Conservation (phyloP, 805 yeast genomes). For the Spathaspora boniae region DNA sequence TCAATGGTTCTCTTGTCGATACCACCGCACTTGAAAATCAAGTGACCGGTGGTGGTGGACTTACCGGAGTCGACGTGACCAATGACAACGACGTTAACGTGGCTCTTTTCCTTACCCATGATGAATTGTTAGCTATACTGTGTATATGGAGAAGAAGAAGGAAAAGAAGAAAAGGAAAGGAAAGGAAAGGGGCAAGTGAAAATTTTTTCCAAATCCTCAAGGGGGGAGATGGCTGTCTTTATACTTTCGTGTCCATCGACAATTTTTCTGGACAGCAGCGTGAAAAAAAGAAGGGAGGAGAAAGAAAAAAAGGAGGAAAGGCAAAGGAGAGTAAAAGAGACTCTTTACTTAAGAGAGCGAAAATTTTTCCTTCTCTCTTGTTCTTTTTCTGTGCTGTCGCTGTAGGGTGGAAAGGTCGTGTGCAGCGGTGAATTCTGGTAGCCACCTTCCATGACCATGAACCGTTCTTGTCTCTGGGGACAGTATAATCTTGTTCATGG, state of each 20-base stretch:
- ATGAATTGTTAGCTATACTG: conserved; percentile 41
- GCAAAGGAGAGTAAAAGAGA: conserved; percentile 1
- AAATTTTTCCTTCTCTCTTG: too few relatives aligned
- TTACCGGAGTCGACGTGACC: conserved; percentile 98
- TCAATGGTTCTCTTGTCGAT: conserved; percentile 97
- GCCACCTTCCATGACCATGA: too few relatives aligned
- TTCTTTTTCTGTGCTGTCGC: neutral
- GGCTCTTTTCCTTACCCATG: conserved; percentile 93
- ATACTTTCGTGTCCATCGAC: conserved; percentile 4
- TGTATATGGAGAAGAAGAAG: conserved; percentile 18
- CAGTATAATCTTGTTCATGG: too few relatives aligned
- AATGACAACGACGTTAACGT: conserved; percentile 99
- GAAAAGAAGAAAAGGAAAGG: conserved; percentile 8
- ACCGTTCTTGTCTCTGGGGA: too few relatives aligned
- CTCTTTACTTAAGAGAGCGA: too few relatives aligned
- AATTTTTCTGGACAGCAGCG: neutral
- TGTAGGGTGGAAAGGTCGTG: conserved; percentile 1
- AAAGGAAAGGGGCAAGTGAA: conserved; percentile 6
- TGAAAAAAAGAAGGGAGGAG: neutral
- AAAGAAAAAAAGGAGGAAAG: conserved; percentile 1
- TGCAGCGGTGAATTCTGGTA: too few relatives aligned
- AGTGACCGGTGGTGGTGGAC: conserved; percentile 98
- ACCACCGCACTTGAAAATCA: conserved; percentile 99
- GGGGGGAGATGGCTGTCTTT: conserved; percentile 5
- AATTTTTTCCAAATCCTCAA: conserved; percentile 3